Conservation (phyloP, 495 filamentous ascomycete genomes). For the Extremus antarcticus region DNA sequence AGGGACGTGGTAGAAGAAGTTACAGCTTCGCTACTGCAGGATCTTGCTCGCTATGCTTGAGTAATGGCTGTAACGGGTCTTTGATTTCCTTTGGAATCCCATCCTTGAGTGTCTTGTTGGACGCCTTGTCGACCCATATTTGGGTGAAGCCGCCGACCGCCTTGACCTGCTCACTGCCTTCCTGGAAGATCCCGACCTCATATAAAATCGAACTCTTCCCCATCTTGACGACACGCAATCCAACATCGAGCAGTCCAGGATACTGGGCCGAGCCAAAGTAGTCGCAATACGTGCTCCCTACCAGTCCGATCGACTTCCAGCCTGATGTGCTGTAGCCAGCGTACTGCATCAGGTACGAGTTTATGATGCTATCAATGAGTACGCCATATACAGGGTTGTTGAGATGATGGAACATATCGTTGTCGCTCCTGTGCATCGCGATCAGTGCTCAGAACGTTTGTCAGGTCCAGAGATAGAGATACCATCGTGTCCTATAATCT, state of each 20-base stretch:
- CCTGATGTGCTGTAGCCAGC: constrained; percentile 64
- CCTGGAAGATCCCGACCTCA: constrained; percentile 75
- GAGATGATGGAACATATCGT: constrained; percentile 82
- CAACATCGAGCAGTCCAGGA: constrained; percentile 71
- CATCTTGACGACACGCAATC: constrained; percentile 69
- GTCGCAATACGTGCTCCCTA: constrained; percentile 71
- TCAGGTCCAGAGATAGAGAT: constrained; percentile 10
- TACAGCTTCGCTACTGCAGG: not conserved
- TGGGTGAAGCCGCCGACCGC: constrained; percentile 82
- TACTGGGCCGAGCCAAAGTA: constrained; percentile 79
- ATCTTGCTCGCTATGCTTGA: not conserved
- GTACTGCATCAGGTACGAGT: constrained; percentile 72
- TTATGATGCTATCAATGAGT: constrained; percentile 75
- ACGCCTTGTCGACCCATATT: constrained; percentile 53
- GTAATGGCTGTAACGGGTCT: not conserved
- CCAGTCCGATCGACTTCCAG: constrained; percentile 63
- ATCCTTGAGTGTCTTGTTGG: not conserved
- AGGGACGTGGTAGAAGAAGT: not conserved
- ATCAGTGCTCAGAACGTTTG: not conserved
- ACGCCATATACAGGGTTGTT: constrained; percentile 18
- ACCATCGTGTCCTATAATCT: constrained; percentile 87
- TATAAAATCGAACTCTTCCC: constrained; percentile 85
- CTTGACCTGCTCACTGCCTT: constrained; percentile 60
- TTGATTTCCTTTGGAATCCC: not conserved
- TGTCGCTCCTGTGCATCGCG: constrained; percentile 57